A percentile compares a stretch with the other conserved stretches of the same genome.
Evolutionary conservation across 2,329 filamentous ascomycete genomes (phyloP).

Genomic region (Colletotrichum sp.): DNA sequence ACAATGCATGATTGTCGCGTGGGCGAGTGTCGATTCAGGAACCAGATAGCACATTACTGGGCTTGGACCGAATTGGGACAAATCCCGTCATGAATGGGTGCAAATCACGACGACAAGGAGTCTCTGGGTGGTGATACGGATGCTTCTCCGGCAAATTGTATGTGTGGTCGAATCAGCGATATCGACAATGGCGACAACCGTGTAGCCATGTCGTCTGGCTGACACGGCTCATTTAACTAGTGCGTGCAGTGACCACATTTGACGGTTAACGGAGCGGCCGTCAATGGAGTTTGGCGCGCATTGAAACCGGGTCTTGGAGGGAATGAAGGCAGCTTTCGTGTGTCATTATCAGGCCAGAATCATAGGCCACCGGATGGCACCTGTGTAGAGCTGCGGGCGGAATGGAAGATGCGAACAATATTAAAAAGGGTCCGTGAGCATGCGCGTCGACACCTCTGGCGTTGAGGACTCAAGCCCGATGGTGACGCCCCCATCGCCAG

Average conservation of each 20-base stretch:
- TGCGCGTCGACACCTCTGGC: neutral
- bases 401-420: neutral
- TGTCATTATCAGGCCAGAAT: constrained; percentile 17
- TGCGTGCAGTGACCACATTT: constrained; percentile 6
- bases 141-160: neutral
- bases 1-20: neutral
- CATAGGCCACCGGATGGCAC: neutral
- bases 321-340: neutral
- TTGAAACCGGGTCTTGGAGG: constrained; percentile 10
- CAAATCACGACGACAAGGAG: neutral
- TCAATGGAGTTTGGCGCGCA: constrained; percentile 1
- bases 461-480: neutral
- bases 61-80: neutral
- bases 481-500: neutral
- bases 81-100: neutral
- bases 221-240: constrained; percentile 15
- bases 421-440: neutral
- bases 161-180: neutral
- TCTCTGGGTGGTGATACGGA: neutral
- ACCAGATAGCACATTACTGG: neutral
- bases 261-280: constrained; percentile 10
- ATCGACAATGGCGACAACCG: neutral
- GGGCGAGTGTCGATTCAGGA: neutral
- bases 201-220: neutral
- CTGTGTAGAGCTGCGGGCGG: constrained; percentile 3